Evolutionary conservation across 2,329 filamentous ascomycete species (phyloP), one percentile per base, ranked within the genome.

Genomic region (Coniosporium tulheliwenetii): DNA sequence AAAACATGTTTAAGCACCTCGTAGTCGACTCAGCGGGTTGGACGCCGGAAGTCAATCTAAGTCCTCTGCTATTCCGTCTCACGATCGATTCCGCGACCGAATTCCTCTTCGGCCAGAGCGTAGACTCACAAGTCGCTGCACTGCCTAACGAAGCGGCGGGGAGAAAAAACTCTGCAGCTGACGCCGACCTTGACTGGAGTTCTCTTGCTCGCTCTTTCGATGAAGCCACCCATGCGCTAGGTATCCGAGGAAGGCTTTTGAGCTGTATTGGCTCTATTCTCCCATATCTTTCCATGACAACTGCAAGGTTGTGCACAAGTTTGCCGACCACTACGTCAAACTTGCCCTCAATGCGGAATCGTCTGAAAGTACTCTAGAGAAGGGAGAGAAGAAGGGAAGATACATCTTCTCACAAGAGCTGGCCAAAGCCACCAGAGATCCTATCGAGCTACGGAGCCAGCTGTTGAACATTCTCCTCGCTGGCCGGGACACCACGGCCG

Each of bases 401-500:
- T 68, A 68, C 49, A 53, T 66, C 43, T 68, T 69, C 52, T 59
- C 68, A 38, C 58, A 65, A 39, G 63, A 61, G 34, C 55, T 69
- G 5, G 65, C 63, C 1, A 58, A 62, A 44, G 58, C 64, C 42
- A 69, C 65, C 5, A 60, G 51, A 2, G 63, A 69, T 44, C 62
- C 60, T 26, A 55, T 55, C 39, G 49, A 59, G 37, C 52, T 70
- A 10, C 55, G 63, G 10, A 59, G 61, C 33, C 64, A 69, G 45
- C 52, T 67, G 3, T 57, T 69, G 45, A 69, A 68, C 51, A 63
- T 67, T 41, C 39, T 62, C 39, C 52, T 64, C 34, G 61, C 60
- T 5, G 73, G 73, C 1, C 60, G 73, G 9, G 75, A 79, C 46
- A 77, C 73, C 0, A 77, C 71, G 0, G 72, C 70, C 2, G 60